These are phyloP conservation scores for Nidularia pulvinata DNA, from an alignment of 768 basidiomycete genomes.

Conservation along the genomic window DNA sequence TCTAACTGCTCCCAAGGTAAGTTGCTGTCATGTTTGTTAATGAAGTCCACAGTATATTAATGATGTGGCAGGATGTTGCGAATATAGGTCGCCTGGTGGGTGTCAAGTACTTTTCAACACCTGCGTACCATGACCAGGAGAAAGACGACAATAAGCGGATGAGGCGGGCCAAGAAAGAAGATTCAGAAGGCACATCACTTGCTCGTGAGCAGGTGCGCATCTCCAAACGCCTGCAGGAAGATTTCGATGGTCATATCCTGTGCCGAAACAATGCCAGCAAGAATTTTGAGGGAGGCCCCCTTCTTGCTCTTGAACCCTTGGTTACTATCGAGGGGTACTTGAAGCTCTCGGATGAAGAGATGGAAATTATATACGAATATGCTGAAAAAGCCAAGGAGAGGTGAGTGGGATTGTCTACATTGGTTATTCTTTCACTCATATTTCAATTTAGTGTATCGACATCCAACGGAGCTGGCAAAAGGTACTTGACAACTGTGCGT, in stretches of 20 bases:
- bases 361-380: constrained; percentile 8
- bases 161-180: constrained; percentile 8
- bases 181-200: too few relatives aligned
- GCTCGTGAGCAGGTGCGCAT: too few relatives aligned
- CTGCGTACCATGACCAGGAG: constrained; percentile 12
- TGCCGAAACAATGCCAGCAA: too few relatives aligned
- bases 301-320: constrained; percentile 12
- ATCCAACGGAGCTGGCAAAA: too few relatives aligned
- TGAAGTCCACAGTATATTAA: not conserved
- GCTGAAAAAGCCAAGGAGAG: constrained; percentile 7
- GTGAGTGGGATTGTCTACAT: too few relatives aligned
- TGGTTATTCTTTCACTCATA: too few relatives aligned
- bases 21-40: not conserved
- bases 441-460: too few relatives aligned
- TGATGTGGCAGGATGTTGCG: constrained; percentile 16
- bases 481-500: too few relatives aligned
- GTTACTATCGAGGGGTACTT: constrained; percentile 3
- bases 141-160: constrained; percentile 10
- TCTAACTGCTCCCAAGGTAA: constrained; percentile 17
- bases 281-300: constrained; percentile 4
- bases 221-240: too few relatives aligned
- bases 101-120: constrained; percentile 16
- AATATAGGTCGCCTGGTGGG: constrained; percentile 22
- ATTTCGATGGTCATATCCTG: too few relatives aligned
- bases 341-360: constrained; percentile 13